Conservation (phyloP, 176 grass and related monocot species). For the Elymus sibiricus region DNA sequence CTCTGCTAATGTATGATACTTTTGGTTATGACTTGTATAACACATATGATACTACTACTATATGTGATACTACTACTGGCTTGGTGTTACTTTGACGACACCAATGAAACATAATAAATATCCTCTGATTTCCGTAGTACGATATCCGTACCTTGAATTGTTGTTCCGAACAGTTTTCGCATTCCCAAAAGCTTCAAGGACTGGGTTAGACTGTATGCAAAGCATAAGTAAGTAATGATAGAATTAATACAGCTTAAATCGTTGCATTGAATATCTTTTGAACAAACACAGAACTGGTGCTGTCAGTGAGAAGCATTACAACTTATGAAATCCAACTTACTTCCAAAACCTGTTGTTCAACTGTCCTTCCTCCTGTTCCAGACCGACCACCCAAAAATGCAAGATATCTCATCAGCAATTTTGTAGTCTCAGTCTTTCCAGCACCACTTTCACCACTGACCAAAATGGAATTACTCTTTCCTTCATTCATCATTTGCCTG, state of each 20-base stretch:
- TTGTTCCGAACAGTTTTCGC: slow-evolving; percentile 98
- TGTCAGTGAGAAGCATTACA: slow-evolving; percentile 11
- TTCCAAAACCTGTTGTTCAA: slow-evolving; percentile 98
- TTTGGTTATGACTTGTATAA: slow-evolving; percentile 9
- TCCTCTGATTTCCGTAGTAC: slow-evolving; percentile 11
- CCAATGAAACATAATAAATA: slow-evolving; percentile 19
- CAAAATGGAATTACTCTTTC: slow-evolving; percentile 92
- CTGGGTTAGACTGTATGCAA: slow-evolving; percentile 83
- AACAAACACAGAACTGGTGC: slow-evolving; percentile 3
- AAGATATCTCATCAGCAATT: slow-evolving; percentile 93
- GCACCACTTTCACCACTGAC: slow-evolving; percentile 99
- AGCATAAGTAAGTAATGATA: slow-evolving; percentile 18
- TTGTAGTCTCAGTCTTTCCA: slow-evolving; percentile 98
- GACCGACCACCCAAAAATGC: slow-evolving; percentile 89
- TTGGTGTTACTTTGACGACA: slow-evolving; percentile 17
- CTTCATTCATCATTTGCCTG: slow-evolving; percentile 99
- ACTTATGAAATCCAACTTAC: slow-evolving; percentile 41
- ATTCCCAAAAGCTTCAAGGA: slow-evolving; percentile 99
- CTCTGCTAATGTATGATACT: not conserved
- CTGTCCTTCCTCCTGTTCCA: slow-evolving; percentile 77
- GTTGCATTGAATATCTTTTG: not conserved
- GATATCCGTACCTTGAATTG: slow-evolving; percentile 73
- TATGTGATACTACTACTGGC: not conserved
- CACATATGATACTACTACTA: not conserved
- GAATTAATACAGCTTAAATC: slow-evolving; percentile 21